Base-by-base conservation (phyloP, 768 basidiomycete genomes). In the Auriscalpium microsporum region DNA sequence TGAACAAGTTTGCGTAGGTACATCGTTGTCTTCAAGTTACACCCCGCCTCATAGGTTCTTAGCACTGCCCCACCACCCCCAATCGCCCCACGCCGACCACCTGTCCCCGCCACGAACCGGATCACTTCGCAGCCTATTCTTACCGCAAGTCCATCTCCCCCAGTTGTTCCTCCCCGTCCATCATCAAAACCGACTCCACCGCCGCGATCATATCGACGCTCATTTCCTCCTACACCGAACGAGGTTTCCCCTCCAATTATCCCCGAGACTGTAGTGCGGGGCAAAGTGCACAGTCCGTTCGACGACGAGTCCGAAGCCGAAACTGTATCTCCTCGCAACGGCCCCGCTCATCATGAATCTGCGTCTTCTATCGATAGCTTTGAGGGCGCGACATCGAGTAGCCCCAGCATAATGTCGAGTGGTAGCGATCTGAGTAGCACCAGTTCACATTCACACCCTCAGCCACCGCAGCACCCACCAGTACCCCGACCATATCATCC, bases 331-430 rank as follows among this genome's bases (percentile, higher is more conserved):
- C 34, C 35, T 11, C 28, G 10, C 17, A 5, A 47, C 28, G 34
- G 17, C 38, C 52, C 10, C 4, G 17, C 28, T 21, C 10, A 45
- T 14, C 10, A 17, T 33, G 46, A 57, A 10, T 59, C 62, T 21
- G n/a, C 10, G 10, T 34, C 55, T 16, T 55, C 63, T 53, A 13
- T 49, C 58, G 51, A 58, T 44, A 53, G 51, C 10, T 14, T 23
- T 21, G 49, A 50, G 53, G 55, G 61, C 52, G 56, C 56, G 19
- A 65, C 67, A 50, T 67, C 72, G 28, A 66, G 63, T 53, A 69
- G 71, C 57, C 72, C 75, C 17, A 75, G 74, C 56, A 67, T 68
- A 48, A 69, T 65, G 16, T 75, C 73, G n/a, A 72, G 68, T 40
- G 73, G 75, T 53, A 69, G 67, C 45, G 70, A 73, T 58, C 42